Base-by-base conservation (phyloP, 164 flowering plant species). In the Hamamelis virginiana region DNA sequence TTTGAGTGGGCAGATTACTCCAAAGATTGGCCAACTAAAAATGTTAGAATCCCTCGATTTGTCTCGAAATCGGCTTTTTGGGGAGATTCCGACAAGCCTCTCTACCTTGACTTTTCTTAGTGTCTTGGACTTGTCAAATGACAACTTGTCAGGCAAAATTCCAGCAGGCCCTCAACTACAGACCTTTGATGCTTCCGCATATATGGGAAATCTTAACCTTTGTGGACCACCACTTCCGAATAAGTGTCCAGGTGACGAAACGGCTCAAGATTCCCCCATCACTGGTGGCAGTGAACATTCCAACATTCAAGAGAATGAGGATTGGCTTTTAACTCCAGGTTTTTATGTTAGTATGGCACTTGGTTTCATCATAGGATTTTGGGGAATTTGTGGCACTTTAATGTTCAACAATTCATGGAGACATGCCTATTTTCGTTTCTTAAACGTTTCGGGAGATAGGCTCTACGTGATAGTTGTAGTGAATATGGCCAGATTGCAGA, bases 81-180 rank as follows among this genome's bases (percentile, higher is more conserved):
- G 85, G 0, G 50, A 19, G 16, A 79, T 81, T 60, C 82, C 82
- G 0, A 4, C 0, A 12, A 62, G 73, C 59, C 38, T 81, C 5
- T 26, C 67, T 11, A 12, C 12, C 18, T 6, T 76, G 44, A 48
- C 1, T 5, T 48, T 27, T 1, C 26, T 72, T 9, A 13, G 16
- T 13, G 12, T 13, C 4, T 52, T 76, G 28, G 21, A 60, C 28
- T n/a, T 71, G 21, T 71, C 78, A 10, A 12, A 50, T 46, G 71
- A 78, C 61, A 44, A 71, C 8, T 58, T 78, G n/a, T 53, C 43
- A 0, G 78, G 86, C 0, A 63, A 25, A 55, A 83, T 83, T 50
- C 84, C 86, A 50, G 33, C 23, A 1, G 51, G 72, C 50, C 72
- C 67, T 27, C 86, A 82, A 22, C 62, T 85, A 11, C 77, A 76